Evolutionary conservation across 148 eudicot species (phyloP), one percentile per base, ranked within the genome.

Genomic region (Rhododendron ovatum): DNA sequence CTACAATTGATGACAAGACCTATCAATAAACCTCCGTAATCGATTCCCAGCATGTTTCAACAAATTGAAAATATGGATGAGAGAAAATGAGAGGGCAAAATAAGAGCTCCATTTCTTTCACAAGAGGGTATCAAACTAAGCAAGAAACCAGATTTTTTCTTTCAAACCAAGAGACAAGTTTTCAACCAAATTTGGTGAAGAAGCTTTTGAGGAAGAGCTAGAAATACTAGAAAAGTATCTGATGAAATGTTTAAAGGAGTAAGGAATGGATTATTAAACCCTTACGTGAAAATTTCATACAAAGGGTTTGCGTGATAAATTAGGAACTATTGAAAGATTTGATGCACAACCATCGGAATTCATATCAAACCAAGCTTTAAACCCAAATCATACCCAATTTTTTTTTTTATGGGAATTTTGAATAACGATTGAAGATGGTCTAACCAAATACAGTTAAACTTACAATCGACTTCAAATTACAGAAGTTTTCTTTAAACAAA

Each of bases 1-100:
- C 99, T 95, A 82, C 43, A 88, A 50, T 85, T 81, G 50, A 51
- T 47, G 17, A 7, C 1, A 18, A 75, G 78, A 75, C 5, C 11
- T 17, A 6, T 71, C 2, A 71, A 18, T 71, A 30, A 71, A 28
- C 18, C 76, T 30, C 76, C 2, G 17, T 73, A 83, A 83, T 89
- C 30, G 76, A 22, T 51, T 14, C 4, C 75, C 82, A 45, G 45
- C 3, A 85, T 59, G 82, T 5, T 77, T 39, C 86, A 85, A 78
- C 30, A 85, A 76, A 55, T 81, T 57, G 10, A 8, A 63, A 22
- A 7, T n/a, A 24, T 63, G 26, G 17, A 26, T 67, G 74, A 28
- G 74, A 11, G 14, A 12, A 26, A 10, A 11, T 11, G 13, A 61
- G 22, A 61, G 69, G 69, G 35, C 12, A 26, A 67, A 67, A 26